Evolutionary conservation across 257 asterid species (phyloP), one percentile per base, ranked within the genome.

Genomic region (Paulownia fortunei): DNA sequence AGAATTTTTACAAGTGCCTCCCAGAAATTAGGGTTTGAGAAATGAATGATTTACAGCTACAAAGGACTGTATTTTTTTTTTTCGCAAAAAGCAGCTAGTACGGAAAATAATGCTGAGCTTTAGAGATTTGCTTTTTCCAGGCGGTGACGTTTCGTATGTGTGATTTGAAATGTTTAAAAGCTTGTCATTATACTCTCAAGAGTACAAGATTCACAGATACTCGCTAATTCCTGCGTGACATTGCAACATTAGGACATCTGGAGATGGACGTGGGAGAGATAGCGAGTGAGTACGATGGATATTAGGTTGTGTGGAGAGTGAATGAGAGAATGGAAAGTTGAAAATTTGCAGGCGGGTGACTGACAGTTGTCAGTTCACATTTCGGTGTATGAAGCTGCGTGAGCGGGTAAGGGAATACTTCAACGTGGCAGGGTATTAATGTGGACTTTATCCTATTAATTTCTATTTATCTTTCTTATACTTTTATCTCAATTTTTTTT

Each of bases 21-120:
- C 39, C 15, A 39, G 32, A 65, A 37, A 59, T 74, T 81, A 81
- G 88, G 88, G 85, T 81, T 84, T 83, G 52, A 49, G 49, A 63
- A 44, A n/a, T 8, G 41, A 69, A 69, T 19, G 41, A 52, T 58
- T 60, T 42, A 4, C 10, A n/a, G 63, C 47, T 47, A 56, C 44
- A 41, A 37, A 3, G 41, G 65, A 47, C 18, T 3, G 30, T 19
- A 21, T 61, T 19, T 15, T 36, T 8, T 8, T 60, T 41, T 56
- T 63, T 41, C 0, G 12, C 7, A 23, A 54, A 5, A 51, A 52
- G n/a, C n/a, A n/a, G n/a, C n/a, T n/a, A 19, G 10, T 55, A 59
- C 27, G 8, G 74, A 59, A 71, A 64, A 54, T 64, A 83, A 70
- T 69, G 82, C 42, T 21, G 58, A 52, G 69, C 66, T 59, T 16